A percentile compares a stretch with the other conserved stretches of the same genome.
These are phyloP conservation scores for Moelleriella libera DNA, from an alignment of 2,329 filamentous ascomycete genomes.

Conservation along the genomic window DNA sequence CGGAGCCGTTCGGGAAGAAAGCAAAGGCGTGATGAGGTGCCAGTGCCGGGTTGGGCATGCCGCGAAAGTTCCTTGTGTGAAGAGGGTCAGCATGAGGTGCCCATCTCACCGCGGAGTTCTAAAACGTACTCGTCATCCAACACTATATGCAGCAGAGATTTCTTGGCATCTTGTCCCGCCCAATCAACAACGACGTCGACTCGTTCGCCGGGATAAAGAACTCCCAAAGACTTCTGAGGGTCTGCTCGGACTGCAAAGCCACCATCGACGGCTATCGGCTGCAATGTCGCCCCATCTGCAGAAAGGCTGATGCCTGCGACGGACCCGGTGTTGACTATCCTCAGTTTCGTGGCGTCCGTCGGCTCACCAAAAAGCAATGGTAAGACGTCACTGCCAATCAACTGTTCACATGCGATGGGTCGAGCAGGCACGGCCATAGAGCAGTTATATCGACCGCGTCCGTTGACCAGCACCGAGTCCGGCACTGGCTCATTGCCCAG, in stretches of 20 bases:
- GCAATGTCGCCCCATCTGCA: slow-evolving; percentile 9
- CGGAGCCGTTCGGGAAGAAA: slow-evolving; percentile 1
- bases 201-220: slow-evolving; percentile 12
- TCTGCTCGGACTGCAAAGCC: slow-evolving; percentile 6
- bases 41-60: slow-evolving; percentile 9
- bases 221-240: slow-evolving; percentile 7
- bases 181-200: slow-evolving; percentile 9
- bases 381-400: slow-evolving; percentile 1
- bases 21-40: slow-evolving; percentile 8
- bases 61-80: slow-evolving; percentile 7
- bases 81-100: background rate
- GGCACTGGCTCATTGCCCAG: slow-evolving; percentile 26
- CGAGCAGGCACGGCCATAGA: slow-evolving; percentile 13
- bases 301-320: slow-evolving; percentile 9
- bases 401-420: slow-evolving; percentile 9
- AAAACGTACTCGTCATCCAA: slow-evolving; percentile 12
- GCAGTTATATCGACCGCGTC: slow-evolving; percentile 15
- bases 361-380: slow-evolving; percentile 6
- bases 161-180: slow-evolving; percentile 1
- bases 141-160: slow-evolving; percentile 9
- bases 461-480: slow-evolving; percentile 20
- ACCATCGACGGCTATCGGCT: slow-evolving; percentile 10
- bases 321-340: slow-evolving; percentile 11
- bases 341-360: slow-evolving; percentile 5
- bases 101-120: background rate